Base-by-base conservation (phyloP, 2,329 filamentous ascomycete species). In the Fusarium sp. region DNA sequence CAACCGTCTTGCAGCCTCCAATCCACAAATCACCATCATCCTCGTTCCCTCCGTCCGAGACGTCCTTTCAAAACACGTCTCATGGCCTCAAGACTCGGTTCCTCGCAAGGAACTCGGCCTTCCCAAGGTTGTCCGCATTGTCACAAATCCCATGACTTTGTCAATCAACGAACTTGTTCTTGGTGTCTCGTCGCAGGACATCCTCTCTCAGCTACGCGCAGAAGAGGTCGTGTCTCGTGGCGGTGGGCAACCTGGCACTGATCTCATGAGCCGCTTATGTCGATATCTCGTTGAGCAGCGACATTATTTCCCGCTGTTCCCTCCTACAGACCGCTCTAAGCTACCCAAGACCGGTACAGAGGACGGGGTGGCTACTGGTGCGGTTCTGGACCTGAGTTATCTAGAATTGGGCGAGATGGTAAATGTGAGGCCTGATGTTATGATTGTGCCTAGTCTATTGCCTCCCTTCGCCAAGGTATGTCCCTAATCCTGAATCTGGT, bases 351-450 rank as follows among this genome's bases (percentile, higher is more conserved):
- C 89, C 2, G 89, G 89, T 2, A 87, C 86, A 3, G 84, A 82
- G 20, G 84, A 86, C 61, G 88, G 86, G 2, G 74, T 88, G 37
- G 89, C 88, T 7, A 90, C 92, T 0, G 94, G 94, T 1, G 89
- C 93, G 1, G 90, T 91, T 84, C 78, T 98, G 52, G 96, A 99
- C 79, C 82, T 93, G 21, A 91, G 91, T 67, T 97, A 96, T 80
- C 77, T 97, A 71, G 95, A 96, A 81, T 82, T 98, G 20, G 94
- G 93, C 20, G 96, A 98, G 80, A 97, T 97, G 89, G 86, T 96
- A 74, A 92, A 92, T 68, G 92, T 94, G 5, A 84, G 90, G 53
- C 96, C 94, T 1, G 96, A 99, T 80, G 85, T 98, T 37, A 80
- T 98, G 75, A 84, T 98, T 47, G 84, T 92, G 46, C 95, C 96